Conservation (phyloP, 2,329 filamentous ascomycete genomes). For the Colletotrichum tropicale region DNA sequence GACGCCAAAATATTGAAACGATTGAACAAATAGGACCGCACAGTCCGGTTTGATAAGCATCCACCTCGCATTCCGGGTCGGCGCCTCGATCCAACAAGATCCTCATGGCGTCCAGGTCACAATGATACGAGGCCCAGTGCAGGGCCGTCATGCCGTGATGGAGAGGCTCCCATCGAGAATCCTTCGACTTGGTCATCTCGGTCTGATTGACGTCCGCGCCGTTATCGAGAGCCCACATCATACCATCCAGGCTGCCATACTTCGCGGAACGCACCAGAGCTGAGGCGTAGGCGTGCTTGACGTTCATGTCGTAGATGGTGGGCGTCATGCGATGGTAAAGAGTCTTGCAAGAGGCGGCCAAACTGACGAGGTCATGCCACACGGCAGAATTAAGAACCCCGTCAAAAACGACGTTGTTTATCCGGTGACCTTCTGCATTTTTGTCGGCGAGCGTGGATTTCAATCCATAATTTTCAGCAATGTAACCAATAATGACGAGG, state of each 20-base stretch:
- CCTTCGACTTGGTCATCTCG: background rate
- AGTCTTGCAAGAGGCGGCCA: background rate
- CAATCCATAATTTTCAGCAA: rapidly evolving
- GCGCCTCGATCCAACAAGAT: background rate
- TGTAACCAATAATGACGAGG: rapidly evolving
- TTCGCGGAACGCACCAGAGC: background rate
- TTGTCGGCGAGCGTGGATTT: background rate
- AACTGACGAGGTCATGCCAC: background rate
- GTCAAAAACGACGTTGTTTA: rapidly evolving
- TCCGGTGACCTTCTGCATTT: background rate
- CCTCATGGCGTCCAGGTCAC: background rate
- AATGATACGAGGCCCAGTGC: background rate
- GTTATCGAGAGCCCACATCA: background rate
- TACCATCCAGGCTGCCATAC: background rate
- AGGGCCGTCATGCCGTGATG: background rate
- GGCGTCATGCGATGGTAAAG: background rate
- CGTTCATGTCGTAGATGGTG: background rate
- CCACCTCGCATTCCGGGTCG: background rate
- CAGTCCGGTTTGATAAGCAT: background rate
- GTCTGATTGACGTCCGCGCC: background rate
- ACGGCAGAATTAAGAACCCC: rapidly evolving
- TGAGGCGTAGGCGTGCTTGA: background rate
- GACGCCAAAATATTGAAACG: background rate
- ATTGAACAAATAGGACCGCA: background rate
- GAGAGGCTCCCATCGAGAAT: background rate